Percentiles rank a stretch among this genome's conserved stretches.
Conservation (phyloP, 2,329 filamentous ascomycete genomes). For the Geosmithia morbida region DNA sequence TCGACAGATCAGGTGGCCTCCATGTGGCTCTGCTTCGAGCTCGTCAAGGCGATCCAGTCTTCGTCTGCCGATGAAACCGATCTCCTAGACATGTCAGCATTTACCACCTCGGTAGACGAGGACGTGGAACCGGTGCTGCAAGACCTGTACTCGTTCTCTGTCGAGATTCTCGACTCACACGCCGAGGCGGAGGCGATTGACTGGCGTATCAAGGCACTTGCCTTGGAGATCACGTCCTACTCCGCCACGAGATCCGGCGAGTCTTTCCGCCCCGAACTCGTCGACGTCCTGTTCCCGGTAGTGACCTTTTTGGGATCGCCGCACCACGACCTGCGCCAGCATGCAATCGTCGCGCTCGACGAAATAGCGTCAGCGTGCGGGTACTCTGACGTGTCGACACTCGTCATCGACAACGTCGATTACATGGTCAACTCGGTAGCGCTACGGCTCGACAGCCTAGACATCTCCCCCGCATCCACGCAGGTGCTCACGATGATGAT, state of each 20-base stretch:
- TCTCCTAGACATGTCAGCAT: constrained; percentile 42
- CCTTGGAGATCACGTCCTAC: constrained; percentile 67
- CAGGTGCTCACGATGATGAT: constrained; percentile 94
- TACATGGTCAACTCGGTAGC: constrained; percentile 93
- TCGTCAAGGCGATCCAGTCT: constrained; percentile 44
- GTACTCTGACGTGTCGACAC: constrained; percentile 58
- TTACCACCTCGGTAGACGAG: constrained; percentile 16
- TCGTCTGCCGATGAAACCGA: constrained; percentile 44
- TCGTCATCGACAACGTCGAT: constrained; percentile 85
- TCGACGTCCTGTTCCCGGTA: constrained; percentile 86
- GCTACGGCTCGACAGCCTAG: constrained; percentile 77
- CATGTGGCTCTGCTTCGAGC: constrained; percentile 67
- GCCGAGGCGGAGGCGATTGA: constrained; percentile 36
- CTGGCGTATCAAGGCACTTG: constrained; percentile 64
- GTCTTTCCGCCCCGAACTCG: constrained; percentile 69
- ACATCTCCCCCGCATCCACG: constrained; percentile 81
- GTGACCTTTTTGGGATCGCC: constrained; percentile 72
- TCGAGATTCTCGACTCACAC: constrained; percentile 43
- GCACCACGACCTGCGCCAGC: constrained; percentile 52
- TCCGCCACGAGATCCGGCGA: constrained; percentile 52
- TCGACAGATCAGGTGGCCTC: constrained; percentile 50
- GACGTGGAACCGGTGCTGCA: constrained; percentile 34
- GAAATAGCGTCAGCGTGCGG: constrained; percentile 61
- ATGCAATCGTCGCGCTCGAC: constrained; percentile 75
- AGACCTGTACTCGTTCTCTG: constrained; percentile 56